Evolutionary conservation across 2,329 filamentous ascomycete species (phyloP), one percentile per base, ranked within the genome.

Genomic region (Fusarium odoratissimum): DNA sequence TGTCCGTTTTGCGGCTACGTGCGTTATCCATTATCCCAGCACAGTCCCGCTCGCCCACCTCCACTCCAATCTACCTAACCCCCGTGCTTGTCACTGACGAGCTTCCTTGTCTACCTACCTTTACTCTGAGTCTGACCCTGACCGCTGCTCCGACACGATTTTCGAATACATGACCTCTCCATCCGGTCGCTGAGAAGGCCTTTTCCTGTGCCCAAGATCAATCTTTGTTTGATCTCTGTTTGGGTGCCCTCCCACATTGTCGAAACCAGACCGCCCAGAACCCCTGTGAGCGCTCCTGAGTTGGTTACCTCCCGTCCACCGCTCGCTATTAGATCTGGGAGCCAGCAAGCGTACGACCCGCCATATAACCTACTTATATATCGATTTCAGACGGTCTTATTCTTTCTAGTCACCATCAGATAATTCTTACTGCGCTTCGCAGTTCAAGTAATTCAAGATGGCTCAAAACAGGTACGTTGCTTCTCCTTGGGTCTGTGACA

Each of bases 401-500:
- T 19, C 49, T 67, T 52, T 45, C 56, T 55, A 64, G 54, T 61
- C 58, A 62, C 56, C 41, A 35, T 48, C 55, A 28, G 55, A 44
- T 49, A 64, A 33, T 49, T 48, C 55, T 51, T 57, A 40, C 69
- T 73, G 58, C 57, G 44, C 62, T 28, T 30, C 63, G 66, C 57
- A 64, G 44, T 58, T 42, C 51, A 48, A 55, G 58, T 64, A 59
- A 74, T 75, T 63, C 67, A 76, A 71, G 48, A 81, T 81, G 80
- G 79, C 80, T 71, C 80, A 81, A 74, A 80, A 81, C 60, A 78
- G 80, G 76, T 78, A 77, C 58, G 76, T 72, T 41, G 48, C 37
- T 44, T 54, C 51, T 64, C 58, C 42, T 65, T 44, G 40, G 46
- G 45, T 42, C 52, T 42, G 51, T 28, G 42, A 57, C 38, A 57